These are phyloP conservation scores for Osmozyma mogii DNA, from an alignment of 805 yeast genomes.

Conservation along the genomic window DNA sequence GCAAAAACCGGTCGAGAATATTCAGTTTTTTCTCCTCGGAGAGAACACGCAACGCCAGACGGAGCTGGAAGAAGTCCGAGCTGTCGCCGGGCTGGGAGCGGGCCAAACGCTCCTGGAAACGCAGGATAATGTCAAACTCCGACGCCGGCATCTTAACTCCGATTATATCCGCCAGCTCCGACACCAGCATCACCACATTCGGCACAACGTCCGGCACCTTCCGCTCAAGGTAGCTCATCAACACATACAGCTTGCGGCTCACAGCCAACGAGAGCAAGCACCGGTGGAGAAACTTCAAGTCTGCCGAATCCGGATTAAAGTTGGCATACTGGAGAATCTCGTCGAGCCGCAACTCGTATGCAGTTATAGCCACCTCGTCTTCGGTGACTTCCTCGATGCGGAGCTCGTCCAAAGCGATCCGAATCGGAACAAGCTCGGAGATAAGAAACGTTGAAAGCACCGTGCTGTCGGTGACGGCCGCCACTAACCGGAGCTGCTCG, in stretches of 20 bases:
- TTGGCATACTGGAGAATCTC: conserved; percentile 36
- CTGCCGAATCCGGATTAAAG: conserved; percentile 25
- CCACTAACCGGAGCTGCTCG: conserved; percentile 20
- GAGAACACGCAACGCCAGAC: conserved; percentile 49
- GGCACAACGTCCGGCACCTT: conserved; percentile 27
- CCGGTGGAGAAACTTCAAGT: conserved; percentile 36
- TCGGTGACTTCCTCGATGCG: conserved; percentile 37
- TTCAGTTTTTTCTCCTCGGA: conserved; percentile 49
- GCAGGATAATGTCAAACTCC: conserved; percentile 48
- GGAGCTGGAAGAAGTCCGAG: too few species aligned
- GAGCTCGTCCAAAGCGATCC: conserved; percentile 27
- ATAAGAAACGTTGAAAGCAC: conserved; percentile 16
- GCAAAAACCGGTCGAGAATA: conserved; percentile 47
- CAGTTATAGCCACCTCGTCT: conserved; percentile 64
- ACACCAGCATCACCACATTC: conserved; percentile 1
- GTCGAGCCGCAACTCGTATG: conserved; percentile 55
- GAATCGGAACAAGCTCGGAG: conserved; percentile 26
- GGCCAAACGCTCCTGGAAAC: conserved; percentile 36
- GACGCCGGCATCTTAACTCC: too few species aligned
- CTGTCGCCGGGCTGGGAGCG: too few species aligned
- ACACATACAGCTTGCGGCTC: conserved; percentile 45
- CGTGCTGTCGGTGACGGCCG: conserved; percentile 17
- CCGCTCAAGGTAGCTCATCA: conserved; percentile 47
- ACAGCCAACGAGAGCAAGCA: conserved; percentile 59
- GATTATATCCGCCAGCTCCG: too few species aligned